Percentiles rank a stretch among this genome's conserved stretches.
Conservation (phyloP, 805 yeast species). For the Wickerhamiella sergipiensis region DNA sequence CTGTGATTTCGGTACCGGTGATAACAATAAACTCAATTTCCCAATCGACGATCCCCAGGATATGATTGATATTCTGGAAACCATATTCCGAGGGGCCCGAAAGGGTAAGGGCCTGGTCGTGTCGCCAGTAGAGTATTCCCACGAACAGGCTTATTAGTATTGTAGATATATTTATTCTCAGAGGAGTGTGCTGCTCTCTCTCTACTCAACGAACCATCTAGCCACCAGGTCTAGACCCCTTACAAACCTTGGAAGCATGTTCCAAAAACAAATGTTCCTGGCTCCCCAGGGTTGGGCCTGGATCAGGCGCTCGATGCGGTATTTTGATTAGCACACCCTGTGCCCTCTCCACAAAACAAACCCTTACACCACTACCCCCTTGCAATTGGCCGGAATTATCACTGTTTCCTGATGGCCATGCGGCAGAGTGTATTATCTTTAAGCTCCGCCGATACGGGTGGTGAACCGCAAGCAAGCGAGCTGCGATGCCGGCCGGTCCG, state of each 20-base stretch:
- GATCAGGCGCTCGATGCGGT: neutral
- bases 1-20: conserved; percentile 98
- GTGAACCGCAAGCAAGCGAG: neutral
- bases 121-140: conserved; percentile 43
- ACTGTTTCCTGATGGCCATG: neutral
- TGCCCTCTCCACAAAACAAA: neutral
- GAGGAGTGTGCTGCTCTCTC: no score
- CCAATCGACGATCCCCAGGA: conserved; percentile 69
- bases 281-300: neutral
- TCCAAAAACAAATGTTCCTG: no score
- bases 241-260: neutral
- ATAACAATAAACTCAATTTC: conserved; percentile 87
- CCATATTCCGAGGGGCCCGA: conserved; percentile 77
- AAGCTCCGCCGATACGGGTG: neutral
- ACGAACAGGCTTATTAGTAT: conserved; percentile 2
- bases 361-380: neutral
- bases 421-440: neutral
- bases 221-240: neutral
- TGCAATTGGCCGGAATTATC: neutral
- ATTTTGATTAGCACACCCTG: neutral
- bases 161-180: no score
- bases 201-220: neutral
- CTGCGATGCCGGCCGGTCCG: neutral
- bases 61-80: conserved; percentile 79
- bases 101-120: conserved; percentile 87